Base-by-base conservation (phyloP, 2,329 filamentous ascomycete genomes). In the Colletotrichum orchidophilum region DNA sequence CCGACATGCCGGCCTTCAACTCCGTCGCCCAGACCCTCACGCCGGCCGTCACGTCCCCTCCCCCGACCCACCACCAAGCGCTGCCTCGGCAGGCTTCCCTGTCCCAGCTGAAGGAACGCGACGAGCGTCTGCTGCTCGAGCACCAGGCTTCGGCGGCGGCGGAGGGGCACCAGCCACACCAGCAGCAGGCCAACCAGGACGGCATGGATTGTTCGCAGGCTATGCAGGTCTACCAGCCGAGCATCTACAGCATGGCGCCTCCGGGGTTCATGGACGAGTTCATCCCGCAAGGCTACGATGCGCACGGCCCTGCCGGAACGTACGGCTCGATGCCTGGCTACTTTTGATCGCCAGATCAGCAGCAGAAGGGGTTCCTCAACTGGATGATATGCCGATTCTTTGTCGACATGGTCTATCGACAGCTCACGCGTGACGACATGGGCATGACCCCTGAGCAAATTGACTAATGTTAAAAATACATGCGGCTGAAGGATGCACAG, bases 1-100 rank as follows among this genome's bases (percentile, higher is more conserved):
- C 72, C 5, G 78, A 89, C 29, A 79, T 79, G 0, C 78, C 77
- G 2, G 21, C 24, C 5, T 69, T 63, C 52, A 64, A 63, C n/a
- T 69, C 69, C 33, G 11, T 71, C 26, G 39, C 52, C 3, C 64
- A 59, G 24, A 46, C 64, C 6, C 24, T 69, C 9, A 49, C 53
- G 12, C 59, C 69, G 3, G 58, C 53, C 6, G 26, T 39, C 15
- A 39, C 58, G 3, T 55, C 59, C 9, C 46, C 58, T 2, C 15
- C 29, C 9, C 26, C 39, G 39, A n/a, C 21, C 8, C 39, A 46
- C 8, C 39, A 46, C 18, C 39, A 46, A n/a, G 39, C 39, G 18
- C 39, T 63, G 53, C 64, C 64, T 0, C 69, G 54, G 24, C 64
- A 69, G n/a, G 69, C 64, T n/a, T 71, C 58, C 7, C 27, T 63